Percentiles rank a stretch among this genome's conserved stretches.
These are phyloP conservation scores for Chloromonas sp. DNA, from an alignment of 163 green algal genomes.

Conservation along the genomic window DNA sequence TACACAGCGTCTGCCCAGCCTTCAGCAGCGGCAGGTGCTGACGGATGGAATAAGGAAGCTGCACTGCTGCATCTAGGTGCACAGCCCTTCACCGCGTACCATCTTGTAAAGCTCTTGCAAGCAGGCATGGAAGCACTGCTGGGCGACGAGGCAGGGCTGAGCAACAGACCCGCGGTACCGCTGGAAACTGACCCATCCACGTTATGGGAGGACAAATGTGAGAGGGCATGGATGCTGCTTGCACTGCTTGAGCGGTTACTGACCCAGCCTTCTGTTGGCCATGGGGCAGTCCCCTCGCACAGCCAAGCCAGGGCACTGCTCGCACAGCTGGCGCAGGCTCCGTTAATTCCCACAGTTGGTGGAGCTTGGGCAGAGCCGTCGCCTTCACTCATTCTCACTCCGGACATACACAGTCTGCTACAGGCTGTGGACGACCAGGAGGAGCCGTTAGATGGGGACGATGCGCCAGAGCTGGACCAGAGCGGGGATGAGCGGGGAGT, in stretches of 20 bases:
- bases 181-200: neutral
- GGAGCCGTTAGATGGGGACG: neutral
- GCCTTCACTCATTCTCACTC: neutral
- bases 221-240: conserved; percentile 10
- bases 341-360: neutral
- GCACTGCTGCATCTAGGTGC: neutral
- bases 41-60: neutral
- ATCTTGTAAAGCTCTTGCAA: neutral
- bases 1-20: neutral
- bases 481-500: neutral
- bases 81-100: neutral
- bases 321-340: neutral
- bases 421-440: neutral
- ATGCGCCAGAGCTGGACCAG: neutral
- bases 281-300: neutral
- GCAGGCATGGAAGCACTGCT: neutral
- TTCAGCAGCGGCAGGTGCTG: neutral
- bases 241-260: conserved; percentile 12
- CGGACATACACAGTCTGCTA: neutral
- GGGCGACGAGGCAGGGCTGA: neutral
- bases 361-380: neutral
- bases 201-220: neutral
- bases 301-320: neutral
- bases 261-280: neutral
- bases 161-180: neutral